phyloP scores from a whole-genome alignment of 345 rosid genomes.

The Heritiera littoralis region DNA sequence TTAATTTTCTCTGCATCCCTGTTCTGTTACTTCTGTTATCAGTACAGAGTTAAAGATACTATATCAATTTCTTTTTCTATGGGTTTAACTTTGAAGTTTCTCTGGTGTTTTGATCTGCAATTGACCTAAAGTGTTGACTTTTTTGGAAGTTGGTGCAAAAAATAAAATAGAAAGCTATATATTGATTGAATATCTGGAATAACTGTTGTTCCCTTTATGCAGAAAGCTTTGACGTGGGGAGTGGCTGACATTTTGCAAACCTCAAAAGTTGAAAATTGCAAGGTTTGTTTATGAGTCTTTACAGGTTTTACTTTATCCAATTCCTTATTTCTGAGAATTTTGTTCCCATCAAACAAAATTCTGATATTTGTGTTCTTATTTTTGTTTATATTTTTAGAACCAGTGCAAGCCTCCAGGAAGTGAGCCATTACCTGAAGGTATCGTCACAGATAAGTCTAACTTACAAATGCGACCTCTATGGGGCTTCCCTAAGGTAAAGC shows the following conservation, averaged over 20 bases:
- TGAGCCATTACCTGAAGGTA: slow-evolving; percentile 57
- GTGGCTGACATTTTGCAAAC: slow-evolving; percentile 26
- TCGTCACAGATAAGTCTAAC: slow-evolving; percentile 46
- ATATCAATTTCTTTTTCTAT: background rate
- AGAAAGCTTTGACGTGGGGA: slow-evolving; percentile 45
- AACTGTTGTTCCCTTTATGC: slow-evolving; percentile 26
- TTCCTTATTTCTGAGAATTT: background rate
- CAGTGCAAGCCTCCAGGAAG: slow-evolving; percentile 53
- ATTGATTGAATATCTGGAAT: background rate
- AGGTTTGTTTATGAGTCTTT: slow-evolving; percentile 37
- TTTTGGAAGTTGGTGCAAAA: background rate
- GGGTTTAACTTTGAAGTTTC: background rate
- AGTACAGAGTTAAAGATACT: background rate
- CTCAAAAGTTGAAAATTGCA: slow-evolving; percentile 34
- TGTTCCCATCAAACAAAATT: background rate
- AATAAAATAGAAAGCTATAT: background rate
- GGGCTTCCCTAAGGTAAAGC: slow-evolving; percentile 52
- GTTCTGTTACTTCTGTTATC: background rate
- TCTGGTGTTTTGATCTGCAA: background rate
- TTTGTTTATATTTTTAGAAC: slow-evolving; percentile 35
- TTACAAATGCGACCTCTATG: slow-evolving; percentile 65
- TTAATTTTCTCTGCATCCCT: background rate
- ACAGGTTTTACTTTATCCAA: background rate
- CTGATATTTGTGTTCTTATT: slow-evolving; percentile 11
- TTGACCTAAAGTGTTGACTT: background rate